Percentiles rank a stretch among this genome's conserved stretches.
Evolutionary conservation across 2,329 filamentous ascomycete species (phyloP).

Genomic region (Sporothrix pseudoabietina): DNA sequence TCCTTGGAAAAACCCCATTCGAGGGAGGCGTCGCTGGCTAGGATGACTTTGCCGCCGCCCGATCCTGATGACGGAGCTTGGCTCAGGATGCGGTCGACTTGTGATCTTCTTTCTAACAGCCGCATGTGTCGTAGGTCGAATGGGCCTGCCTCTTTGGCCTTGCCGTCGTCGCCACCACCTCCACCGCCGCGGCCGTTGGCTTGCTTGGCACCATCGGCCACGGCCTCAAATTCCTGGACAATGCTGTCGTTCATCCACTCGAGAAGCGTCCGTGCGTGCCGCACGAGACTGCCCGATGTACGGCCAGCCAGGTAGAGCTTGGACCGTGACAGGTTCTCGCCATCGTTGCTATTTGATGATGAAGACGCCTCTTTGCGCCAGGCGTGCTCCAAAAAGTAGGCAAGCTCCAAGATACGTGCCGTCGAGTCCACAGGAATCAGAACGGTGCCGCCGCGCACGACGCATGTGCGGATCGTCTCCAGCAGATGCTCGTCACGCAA

Average conservation of each 20-base stretch:
- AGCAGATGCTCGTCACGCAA: slow-evolving; percentile 85
- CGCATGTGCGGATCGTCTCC: slow-evolving; percentile 76
- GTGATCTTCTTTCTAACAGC: slow-evolving; percentile 77
- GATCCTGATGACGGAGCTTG: slow-evolving; percentile 44
- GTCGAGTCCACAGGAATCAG: slow-evolving; percentile 94
- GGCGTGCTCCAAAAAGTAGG: slow-evolving; percentile 88
- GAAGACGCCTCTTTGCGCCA: slow-evolving; percentile 69
- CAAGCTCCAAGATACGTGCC: slow-evolving; percentile 87
- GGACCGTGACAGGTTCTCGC: slow-evolving; percentile 55
- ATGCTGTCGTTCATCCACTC: slow-evolving; percentile 99
- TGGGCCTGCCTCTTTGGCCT: slow-evolving; percentile 64
- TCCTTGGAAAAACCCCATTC: slow-evolving; percentile 96
- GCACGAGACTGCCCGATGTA: slow-evolving; percentile 84
- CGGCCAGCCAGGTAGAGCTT: slow-evolving; percentile 82
- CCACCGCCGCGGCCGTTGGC: slow-evolving; percentile 55
- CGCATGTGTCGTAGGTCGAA: slow-evolving; percentile 89
- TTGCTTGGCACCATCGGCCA: slow-evolving; percentile 54
- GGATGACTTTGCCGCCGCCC: slow-evolving; percentile 68
- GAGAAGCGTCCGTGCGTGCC: slow-evolving; percentile 90
- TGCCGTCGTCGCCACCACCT: slow-evolving; percentile 51
- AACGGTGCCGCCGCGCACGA: slow-evolving; percentile 83
- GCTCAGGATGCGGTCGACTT: slow-evolving; percentile 70
- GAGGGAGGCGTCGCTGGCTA: slow-evolving; percentile 85
- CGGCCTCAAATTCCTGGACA: slow-evolving; percentile 83
- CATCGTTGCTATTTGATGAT: slow-evolving; percentile 38